Evolutionary conservation across 768 basidiomycete species (phyloP).

Genomic region (Boletus coccyginus): DNA sequence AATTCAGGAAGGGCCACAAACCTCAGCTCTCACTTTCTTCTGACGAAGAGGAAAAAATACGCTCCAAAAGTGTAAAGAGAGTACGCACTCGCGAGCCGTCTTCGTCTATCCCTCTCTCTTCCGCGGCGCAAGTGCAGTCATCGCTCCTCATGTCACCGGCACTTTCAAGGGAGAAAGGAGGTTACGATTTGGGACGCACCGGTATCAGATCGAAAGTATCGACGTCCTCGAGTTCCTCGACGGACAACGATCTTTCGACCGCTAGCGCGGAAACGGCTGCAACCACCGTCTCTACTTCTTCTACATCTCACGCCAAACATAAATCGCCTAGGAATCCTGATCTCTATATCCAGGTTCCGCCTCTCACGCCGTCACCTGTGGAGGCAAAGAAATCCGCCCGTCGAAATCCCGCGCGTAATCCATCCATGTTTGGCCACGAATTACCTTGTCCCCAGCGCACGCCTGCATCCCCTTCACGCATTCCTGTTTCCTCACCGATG

Average conservation of each 20-base stretch:
- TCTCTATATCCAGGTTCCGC: conserved; percentile 19
- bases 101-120: conserved; percentile 29
- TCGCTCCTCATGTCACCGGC: conserved; percentile 23
- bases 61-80: conserved; percentile 62
- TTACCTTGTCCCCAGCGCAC: conserved; percentile 47
- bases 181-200: conserved; percentile 15
- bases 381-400: conserved; percentile 31
- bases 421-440: conserved; percentile 66
- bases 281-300: conserved; percentile 23
- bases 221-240: conserved; percentile 29
- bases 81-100: conserved; percentile 39
- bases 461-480: conserved; percentile 29
- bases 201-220: conserved; percentile 24
- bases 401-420: conserved; percentile 54
- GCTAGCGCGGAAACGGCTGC: conserved; percentile 31
- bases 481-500: conserved; percentile 29
- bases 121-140: conserved; percentile 18
- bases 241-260: conserved; percentile 33
- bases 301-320: conserved; percentile 18
- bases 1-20: conserved; percentile 33
- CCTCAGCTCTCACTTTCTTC: conserved; percentile 56
- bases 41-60: conserved; percentile 73
- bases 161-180: conserved; percentile 10
- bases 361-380: conserved; percentile 12
- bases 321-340: conserved; percentile 20